Evolutionary conservation across 2,329 filamentous ascomycete genomes (phyloP), one percentile per base, ranked within the genome.

Genomic region (Pseudogymnoascus sp.): DNA sequence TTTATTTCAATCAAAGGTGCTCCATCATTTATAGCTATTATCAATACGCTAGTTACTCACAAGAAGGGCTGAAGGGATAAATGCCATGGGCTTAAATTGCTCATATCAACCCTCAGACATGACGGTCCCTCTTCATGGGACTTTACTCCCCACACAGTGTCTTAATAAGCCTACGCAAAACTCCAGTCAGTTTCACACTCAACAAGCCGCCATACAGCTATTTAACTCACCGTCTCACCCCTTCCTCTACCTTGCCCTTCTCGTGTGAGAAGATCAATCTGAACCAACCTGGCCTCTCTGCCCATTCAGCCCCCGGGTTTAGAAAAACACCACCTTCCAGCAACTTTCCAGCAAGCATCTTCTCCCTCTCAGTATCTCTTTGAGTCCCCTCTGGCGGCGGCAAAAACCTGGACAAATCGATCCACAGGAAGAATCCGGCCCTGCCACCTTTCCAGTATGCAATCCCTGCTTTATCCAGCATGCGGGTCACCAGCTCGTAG

Each of bases 391-490:
- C 61, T 2, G 60, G 44, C 0, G 68, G 28, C 6, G 75, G 71
- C 37, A 83, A 68, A 63, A 75, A 79, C 0, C 75, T 75, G 0
- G 77, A 78, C 14, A 86, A 68, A 68, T 85, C 77, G 2, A 83
- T 70, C 76, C 79, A 85, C 1, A 86, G 66, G 68, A 86, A 86
- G 67, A 85, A 84, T 0, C 81, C 83, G 0, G 83, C 83, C 65
- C 84, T 85, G n/a, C 75, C 61, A 1, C 74, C 75, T 1, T 71
- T 66, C 1, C 74, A 69, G 67, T 81, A 83, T 3, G 73, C 67
- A 3, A 85, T 77, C 1, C 76, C 75, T 6, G 79, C 72, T 1
- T 73, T 70, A 7, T 70, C 67, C 14, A 84, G 71, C 4, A 71
- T 73, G 0, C 66, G 50, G 0, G 75, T 78, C 1, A 76, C 74